A percentile compares a stretch with the other conserved stretches of the same genome.
phyloP scores from a whole-genome alignment of 1,284 basidiomycete species.

The Malassezia sp. region DNA sequence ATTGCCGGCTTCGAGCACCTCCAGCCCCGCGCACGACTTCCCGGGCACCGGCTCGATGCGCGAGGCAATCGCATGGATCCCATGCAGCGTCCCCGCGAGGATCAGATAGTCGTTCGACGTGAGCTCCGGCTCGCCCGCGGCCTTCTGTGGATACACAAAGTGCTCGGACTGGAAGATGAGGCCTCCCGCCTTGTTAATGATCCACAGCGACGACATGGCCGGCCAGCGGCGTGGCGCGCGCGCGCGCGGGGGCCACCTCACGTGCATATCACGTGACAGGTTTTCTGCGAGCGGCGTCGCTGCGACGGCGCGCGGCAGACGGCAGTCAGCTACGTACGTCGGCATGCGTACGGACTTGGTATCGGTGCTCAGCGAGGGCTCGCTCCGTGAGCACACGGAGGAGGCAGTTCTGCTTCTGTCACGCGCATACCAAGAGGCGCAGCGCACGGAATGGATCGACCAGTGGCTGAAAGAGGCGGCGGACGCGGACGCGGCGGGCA shows the following conservation, averaged over 20 bases:
- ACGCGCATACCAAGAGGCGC: conserved; percentile 28
- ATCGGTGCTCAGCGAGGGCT: conserved; percentile 38
- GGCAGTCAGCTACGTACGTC: neutral
- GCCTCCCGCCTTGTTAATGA: conserved; percentile 97
- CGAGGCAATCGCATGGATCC: conserved; percentile 93
- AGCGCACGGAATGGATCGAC: conserved; percentile 31
- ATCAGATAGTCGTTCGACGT: conserved; percentile 97
- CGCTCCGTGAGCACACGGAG: conserved; percentile 32
- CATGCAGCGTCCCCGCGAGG: conserved; percentile 89
- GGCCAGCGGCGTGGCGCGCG: neutral
- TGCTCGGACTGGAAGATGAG: conserved; percentile 87
- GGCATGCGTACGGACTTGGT: conserved; percentile 36
- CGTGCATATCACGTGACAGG: conserved; percentile 15
- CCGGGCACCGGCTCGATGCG: conserved; percentile 64
- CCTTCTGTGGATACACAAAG: conserved; percentile 25
- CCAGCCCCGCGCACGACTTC: conserved; percentile 59
- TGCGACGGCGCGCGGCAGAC: neutral
- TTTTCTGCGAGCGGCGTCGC: too few relatives aligned
- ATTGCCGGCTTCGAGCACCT: conserved; percentile 84
- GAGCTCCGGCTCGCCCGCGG: conserved; percentile 25
- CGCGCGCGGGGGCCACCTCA: neutral
- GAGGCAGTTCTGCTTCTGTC: conserved; percentile 36
- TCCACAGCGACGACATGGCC: conserved; percentile 57
- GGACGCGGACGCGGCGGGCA: conserved; percentile 20
- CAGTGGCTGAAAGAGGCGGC: conserved; percentile 23